Evolutionary conservation across 225 moss, liverwort and hornwort species (phyloP).

Genomic region (Straminergon stramineum): DNA sequence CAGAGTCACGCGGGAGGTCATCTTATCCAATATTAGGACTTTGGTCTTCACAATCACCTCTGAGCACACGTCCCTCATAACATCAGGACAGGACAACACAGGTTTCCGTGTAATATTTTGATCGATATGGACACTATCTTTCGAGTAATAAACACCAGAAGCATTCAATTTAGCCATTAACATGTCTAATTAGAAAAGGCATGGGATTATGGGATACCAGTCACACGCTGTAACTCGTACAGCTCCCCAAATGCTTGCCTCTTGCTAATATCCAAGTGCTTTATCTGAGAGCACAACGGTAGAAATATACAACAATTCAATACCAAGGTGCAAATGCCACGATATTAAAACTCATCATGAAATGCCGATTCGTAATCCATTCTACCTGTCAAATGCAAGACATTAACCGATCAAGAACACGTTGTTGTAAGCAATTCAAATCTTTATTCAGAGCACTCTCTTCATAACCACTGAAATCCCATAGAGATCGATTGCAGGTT

Average conservation of each 20-base stretch:
- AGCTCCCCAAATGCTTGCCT: slow-evolving; percentile 40
- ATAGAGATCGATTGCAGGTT: background rate
- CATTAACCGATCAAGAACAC: background rate
- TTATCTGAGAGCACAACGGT: slow-evolving; percentile 29
- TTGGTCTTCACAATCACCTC: slow-evolving; percentile 49
- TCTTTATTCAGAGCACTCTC: background rate
- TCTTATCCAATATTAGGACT: slow-evolving; percentile 40
- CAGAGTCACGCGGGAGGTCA: slow-evolving; percentile 14
- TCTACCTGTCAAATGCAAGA: background rate
- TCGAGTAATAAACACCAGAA: background rate
- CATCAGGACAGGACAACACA: background rate
- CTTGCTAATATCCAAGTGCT: slow-evolving; percentile 32
- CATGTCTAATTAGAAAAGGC: background rate
- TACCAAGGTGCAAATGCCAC: background rate
- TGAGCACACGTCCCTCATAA: slow-evolving; percentile 4
- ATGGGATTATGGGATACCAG: slow-evolving; percentile 22
- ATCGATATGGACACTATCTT: background rate
- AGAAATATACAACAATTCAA: background rate
- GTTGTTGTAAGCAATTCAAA: background rate
- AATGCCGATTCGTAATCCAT: background rate
- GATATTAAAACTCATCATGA: background rate
- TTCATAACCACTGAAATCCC: background rate
- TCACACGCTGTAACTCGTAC: slow-evolving; percentile 33
- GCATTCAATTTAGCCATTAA: background rate
- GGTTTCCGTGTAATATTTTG: background rate